A percentile compares a stretch with the other conserved stretches of the same genome.
Evolutionary conservation across 2,329 filamentous ascomycete genomes (phyloP).

Genomic region (Cladosporium colombiae): DNA sequence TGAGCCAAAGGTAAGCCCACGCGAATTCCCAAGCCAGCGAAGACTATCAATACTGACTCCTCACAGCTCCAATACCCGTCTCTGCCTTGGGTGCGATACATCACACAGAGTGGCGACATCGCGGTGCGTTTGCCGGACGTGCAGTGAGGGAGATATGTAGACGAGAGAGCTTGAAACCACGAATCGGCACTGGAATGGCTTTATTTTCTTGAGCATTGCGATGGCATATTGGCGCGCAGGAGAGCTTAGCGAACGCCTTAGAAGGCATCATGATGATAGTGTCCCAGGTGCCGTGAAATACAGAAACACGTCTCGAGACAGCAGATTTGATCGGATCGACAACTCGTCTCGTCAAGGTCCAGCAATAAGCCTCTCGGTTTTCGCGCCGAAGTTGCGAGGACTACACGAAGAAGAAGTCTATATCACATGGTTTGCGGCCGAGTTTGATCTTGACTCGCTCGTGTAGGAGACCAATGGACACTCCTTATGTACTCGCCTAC

Average conservation of each 20-base stretch:
- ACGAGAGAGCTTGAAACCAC: background rate
- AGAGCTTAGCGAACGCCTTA: background rate
- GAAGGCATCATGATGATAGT: background rate
- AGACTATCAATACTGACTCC: conserved; percentile 21
- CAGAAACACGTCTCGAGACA: background rate
- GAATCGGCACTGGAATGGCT: background rate
- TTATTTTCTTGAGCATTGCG: conserved; percentile 13
- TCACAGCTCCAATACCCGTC: conserved; percentile 95
- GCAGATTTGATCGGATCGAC: background rate
- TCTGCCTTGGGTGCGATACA: conserved; percentile 96
- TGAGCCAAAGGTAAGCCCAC: conserved; percentile 90
- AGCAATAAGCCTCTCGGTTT: background rate
- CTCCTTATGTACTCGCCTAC: background rate
- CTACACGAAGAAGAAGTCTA: background rate
- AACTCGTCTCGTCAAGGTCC: no score
- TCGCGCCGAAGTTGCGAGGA: background rate
- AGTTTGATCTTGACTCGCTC: background rate
- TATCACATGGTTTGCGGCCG: background rate
- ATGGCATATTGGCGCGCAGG: conserved; percentile 13
- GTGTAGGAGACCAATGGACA: background rate
- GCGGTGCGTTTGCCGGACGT: conserved; percentile 92
- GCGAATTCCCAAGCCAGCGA: background rate
- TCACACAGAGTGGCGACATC: conserved; percentile 96
- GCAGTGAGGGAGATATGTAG: conserved; percentile 18
- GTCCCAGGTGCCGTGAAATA: background rate